phyloP scores from a whole-genome alignment of 805 yeast genomes.

The Millerozyma miso region DNA sequence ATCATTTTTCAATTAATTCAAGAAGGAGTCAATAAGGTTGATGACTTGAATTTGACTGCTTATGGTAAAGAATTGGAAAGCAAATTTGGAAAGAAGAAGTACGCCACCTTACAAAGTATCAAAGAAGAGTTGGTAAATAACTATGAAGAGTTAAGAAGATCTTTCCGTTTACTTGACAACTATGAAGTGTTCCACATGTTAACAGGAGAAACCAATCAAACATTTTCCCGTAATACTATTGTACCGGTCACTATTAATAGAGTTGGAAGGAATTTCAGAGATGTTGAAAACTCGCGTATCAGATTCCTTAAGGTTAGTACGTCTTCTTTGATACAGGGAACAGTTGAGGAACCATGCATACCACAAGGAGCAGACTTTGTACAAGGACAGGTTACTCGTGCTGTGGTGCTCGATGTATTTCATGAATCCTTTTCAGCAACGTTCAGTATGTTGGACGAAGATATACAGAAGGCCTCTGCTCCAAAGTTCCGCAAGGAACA shows the following conservation, averaged over 20 bases:
- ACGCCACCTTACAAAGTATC: constrained; percentile 78
- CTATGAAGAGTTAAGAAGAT: constrained; percentile 78
- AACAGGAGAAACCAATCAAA: constrained; percentile 77
- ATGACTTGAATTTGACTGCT: constrained; percentile 83
- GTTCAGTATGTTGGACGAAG: constrained; percentile 65
- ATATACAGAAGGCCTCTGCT: constrained; percentile 50
- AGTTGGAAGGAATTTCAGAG: constrained; percentile 61
- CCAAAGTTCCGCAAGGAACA: constrained; percentile 51
- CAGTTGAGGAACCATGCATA: constrained; percentile 42
- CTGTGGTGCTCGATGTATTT: constrained; percentile 66
- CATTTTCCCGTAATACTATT: constrained; percentile 64
- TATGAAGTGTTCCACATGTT: constrained; percentile 81
- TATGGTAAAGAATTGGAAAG: constrained; percentile 85
- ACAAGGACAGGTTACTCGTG: constrained; percentile 82
- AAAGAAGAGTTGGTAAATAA: constrained; percentile 83
- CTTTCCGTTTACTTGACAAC: constrained; percentile 60
- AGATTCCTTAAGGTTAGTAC: constrained; percentile 38
- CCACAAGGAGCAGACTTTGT: constrained; percentile 41
- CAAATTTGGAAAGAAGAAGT: constrained; percentile 66
- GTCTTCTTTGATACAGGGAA: constrained; percentile 39
- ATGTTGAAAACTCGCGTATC: constrained; percentile 43
- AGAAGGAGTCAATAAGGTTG: constrained; percentile 70
- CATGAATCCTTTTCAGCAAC: constrained; percentile 73
- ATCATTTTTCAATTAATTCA: constrained; percentile 69
- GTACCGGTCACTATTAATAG: constrained; percentile 72